These are phyloP conservation scores for Agaricus subrufescens DNA, from an alignment of 768 basidiomycete species.

Conservation along the genomic window DNA sequence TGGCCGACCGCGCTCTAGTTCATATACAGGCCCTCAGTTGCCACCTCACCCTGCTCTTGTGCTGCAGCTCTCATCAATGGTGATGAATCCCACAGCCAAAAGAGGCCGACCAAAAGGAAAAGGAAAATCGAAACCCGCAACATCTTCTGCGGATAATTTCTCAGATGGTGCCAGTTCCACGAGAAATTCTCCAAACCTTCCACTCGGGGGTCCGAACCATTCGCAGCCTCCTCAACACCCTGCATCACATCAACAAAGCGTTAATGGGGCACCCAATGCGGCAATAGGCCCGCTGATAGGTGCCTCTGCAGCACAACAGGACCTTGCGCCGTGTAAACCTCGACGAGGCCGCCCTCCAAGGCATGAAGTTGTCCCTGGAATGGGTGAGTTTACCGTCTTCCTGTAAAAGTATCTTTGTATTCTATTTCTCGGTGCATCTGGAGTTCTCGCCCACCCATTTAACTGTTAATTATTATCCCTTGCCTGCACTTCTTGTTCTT, in stretches of 20 bases:
- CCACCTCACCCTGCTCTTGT: not conserved
- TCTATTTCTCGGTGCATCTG: not conserved
- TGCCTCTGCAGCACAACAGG: not conserved
- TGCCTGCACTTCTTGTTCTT: not conserved
- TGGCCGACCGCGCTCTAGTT: not conserved
- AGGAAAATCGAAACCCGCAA: not conserved
- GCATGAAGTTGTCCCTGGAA: conserved; percentile 7
- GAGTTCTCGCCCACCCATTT: not conserved
- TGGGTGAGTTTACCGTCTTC: conserved; percentile 10
- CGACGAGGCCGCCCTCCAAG: conserved; percentile 6
- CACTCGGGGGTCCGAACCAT: not conserved
- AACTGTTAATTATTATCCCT: not conserved
- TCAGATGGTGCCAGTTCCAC: not conserved
- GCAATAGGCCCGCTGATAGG: not conserved
- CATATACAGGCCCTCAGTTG: not conserved
- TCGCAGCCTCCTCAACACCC: not conserved
- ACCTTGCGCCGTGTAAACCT: conserved; percentile 7
- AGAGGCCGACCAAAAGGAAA: conserved; percentile 4
- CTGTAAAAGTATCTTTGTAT: not conserved
- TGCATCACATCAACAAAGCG: not conserved
- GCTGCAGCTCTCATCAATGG: not conserved
- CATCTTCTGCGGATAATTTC: not conserved
- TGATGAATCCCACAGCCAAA: not conserved
- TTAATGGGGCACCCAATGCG: not conserved
- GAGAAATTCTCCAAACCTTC: not conserved